Percentiles rank a stretch among this genome's conserved stretches.
Conservation (phyloP, 768 basidiomycete genomes). For the Glaciozyma martinii region DNA sequence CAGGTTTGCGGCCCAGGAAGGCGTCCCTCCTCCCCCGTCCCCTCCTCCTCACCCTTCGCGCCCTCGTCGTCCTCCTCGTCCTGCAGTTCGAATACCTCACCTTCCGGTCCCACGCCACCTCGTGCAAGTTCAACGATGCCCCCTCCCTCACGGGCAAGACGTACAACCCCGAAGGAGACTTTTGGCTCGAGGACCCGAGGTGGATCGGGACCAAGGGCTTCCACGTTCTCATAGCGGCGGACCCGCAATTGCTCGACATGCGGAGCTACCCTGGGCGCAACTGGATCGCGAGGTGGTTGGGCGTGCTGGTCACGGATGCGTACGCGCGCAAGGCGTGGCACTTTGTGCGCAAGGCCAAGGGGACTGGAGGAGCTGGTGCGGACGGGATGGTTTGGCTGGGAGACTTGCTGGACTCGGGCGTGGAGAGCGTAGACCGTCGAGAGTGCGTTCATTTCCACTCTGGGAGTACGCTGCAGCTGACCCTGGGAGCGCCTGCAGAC, state of each 20-base stretch:
- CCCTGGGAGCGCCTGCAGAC: conserved; percentile 47
- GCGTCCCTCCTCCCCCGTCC: conserved; percentile 5
- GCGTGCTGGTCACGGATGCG: conserved; percentile 62
- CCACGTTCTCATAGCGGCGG: conserved; percentile 72
- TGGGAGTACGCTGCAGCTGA: neutral
- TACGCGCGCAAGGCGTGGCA: conserved; percentile 81
- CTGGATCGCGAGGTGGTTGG: conserved; percentile 51
- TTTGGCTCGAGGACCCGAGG: neutral
- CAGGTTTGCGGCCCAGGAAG: too few species aligned
- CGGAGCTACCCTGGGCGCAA: conserved; percentile 61
- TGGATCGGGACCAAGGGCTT: conserved; percentile 36
- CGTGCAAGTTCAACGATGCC: conserved; percentile 36
- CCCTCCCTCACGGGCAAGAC: conserved; percentile 16
- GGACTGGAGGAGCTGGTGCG: conserved; percentile 52
- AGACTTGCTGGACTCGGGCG: conserved; percentile 84
- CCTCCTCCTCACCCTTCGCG: neutral
- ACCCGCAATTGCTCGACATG: conserved; percentile 75
- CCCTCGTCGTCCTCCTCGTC: conserved; percentile 55
- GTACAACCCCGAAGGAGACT: conserved; percentile 3
- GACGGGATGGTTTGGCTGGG: conserved; percentile 74
- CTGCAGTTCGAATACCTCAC: conserved; percentile 61
- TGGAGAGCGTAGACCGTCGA: conserved; percentile 52
- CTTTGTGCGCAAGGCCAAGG: conserved; percentile 31
- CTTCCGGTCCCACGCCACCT: conserved; percentile 44
- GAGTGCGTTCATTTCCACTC: conserved; percentile 50